Evolutionary conservation across 2,329 filamentous ascomycete genomes (phyloP), one percentile per base, ranked within the genome.

Genomic region (Penicillium decumbens): DNA sequence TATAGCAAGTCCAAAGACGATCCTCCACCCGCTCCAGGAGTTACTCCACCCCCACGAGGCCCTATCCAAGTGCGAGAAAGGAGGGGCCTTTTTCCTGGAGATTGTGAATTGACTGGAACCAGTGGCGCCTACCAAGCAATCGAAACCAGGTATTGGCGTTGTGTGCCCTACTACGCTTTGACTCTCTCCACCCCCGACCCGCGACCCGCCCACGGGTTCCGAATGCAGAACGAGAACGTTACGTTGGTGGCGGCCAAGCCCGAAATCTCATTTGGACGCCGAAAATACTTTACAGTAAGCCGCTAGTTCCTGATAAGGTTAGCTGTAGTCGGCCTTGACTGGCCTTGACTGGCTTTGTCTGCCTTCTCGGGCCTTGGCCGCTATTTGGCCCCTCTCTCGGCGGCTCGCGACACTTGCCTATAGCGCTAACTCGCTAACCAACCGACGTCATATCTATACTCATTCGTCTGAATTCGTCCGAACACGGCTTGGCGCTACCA

Each of bases 331-430:
- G 24, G 10, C 10, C 23, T 39, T 25, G 37, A 39, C 37, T 39
- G 37, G 12, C 23, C 10, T 24, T 39, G 37, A 18, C 15, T 18
- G 24, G 10, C 10, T 12, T 39, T 25, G 37, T 25, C 37, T 39
- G 37, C 23, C 10, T 24, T 40, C 23, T n/a, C 40, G 20, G 27
- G 12, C n/a, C 23, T 42, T 42, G 40, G n/a, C 27, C 25, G n/a
- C 28, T 30, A 28, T 23, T 25, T 41, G 38, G 12, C 23, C 23
- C 35, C 23, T 12, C 44, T 33, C 20, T 47, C 29, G 30, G 27
- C 38, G 49, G 40, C 20, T 47, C 49, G 49, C 45, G 41, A 41
- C 30, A 49, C 46, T 43, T 45, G 32, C 50, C 50, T 45, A 28
- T 35, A 23, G 29, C 15, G 37, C 43, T 28, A 39, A 43, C 42